These are phyloP conservation scores for Kodamaea ohmeri DNA, from an alignment of 1,139 yeast genomes.

Conservation along the genomic window DNA sequence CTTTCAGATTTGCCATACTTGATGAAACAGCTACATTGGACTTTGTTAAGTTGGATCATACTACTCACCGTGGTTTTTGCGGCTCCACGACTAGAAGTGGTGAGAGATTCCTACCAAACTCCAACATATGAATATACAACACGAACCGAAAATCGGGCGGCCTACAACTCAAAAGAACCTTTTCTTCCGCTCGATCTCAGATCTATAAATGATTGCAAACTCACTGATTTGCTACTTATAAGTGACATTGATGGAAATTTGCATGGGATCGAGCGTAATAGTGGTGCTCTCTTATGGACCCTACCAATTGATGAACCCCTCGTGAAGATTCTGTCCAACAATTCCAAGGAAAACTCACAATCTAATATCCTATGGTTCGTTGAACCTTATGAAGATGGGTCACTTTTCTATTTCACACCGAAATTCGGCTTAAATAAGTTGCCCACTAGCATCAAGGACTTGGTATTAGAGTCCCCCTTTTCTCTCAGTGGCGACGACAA, in stretches of 20 bases:
- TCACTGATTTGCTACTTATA: conserved; percentile 62
- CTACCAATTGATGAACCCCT: conserved; percentile 53
- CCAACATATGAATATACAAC: conserved; percentile 5
- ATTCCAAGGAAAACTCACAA: conserved; percentile 22
- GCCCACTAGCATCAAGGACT: conserved; percentile 76
- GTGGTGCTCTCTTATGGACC: conserved; percentile 81
- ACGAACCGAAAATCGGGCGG: conserved; percentile 1
- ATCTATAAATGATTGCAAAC: conserved; percentile 51
- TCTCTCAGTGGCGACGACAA: conserved; percentile 79
- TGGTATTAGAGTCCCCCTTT: conserved; percentile 83
- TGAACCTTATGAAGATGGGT: conserved; percentile 87
- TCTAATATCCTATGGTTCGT: conserved; percentile 67
- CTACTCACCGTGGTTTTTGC: conserved; percentile 13
- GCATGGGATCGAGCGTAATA: conserved; percentile 74
- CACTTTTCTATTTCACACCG: conserved; percentile 81
- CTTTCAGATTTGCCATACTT: neutral
- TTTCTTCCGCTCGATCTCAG: conserved; percentile 37
- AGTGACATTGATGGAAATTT: conserved; percentile 88
- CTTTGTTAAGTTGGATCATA: conserved; percentile 10
- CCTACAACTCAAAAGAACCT: conserved; percentile 13
- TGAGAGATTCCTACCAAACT: conserved; percentile 9
- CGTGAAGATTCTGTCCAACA: conserved; percentile 43
- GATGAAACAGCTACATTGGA: conserved; percentile 12
- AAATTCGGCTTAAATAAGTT: conserved; percentile 73
- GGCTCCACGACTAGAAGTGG: conserved; percentile 27